Base-by-base conservation (phyloP, 805 yeast species). In the Myxozyma lipomycoides region DNA sequence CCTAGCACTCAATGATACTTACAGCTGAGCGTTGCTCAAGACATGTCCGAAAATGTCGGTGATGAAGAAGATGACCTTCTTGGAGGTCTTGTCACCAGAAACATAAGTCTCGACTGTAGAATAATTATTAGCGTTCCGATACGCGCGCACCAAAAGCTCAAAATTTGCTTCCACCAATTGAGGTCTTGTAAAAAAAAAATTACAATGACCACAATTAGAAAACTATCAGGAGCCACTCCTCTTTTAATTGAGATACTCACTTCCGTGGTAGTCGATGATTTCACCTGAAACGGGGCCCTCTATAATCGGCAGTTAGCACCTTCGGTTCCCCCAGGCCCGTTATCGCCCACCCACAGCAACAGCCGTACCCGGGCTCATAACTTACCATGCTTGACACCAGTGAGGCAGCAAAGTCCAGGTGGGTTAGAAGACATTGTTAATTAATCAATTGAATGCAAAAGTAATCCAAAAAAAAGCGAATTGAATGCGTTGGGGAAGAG, bases 1-100 rank as follows among this genome's bases (percentile, higher is more conserved):
- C 2, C 6, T 9, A 7, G 43, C 6, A 9, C 18, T 34, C 5
- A 12, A 12, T 2, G 9, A 5, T 17, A 43, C 55, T 19, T 45
- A 41, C 28, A 89, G 72, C 60, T 75, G 68, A 34, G 68, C 68
- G 67, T 89, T 88, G 64, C 71, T 72, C 63, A 73, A 74, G 42
- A 70, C 70, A 64, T 76, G 69, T 34, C 96, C 96, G 54, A 65
- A 79, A 42, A 88, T 71, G 64, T 89, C 96, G 39, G 93, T 75
- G 45, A 68, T 28, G 38, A 82, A 53, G 41, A 87, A 75, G 24
- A 86, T 79, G 22, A 86, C 67, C 40, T 81, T 72, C 52, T 76
- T 75, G 22, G 76, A 74, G 7, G 71, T 48, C 55, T 65, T 62
- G 52, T 67, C 67, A 38, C 86, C 86, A 7, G 78, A 57, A 24